phyloP scores from a whole-genome alignment of 179 eudicot genomes.

The Drosera spatulata region DNA sequence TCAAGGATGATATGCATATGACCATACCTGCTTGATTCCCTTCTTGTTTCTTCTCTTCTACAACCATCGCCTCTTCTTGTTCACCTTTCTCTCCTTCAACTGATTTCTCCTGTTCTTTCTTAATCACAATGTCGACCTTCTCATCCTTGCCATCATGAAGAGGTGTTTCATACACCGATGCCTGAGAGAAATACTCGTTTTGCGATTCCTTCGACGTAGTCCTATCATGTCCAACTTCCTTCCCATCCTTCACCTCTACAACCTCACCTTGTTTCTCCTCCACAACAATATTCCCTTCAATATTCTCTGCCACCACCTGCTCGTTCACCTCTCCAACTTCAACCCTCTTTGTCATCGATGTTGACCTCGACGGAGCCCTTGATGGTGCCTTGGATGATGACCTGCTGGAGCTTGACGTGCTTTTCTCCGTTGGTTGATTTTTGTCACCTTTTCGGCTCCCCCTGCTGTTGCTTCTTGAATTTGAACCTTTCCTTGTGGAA shows the following conservation, averaged over 20 bases:
- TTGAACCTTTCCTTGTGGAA: conserved; percentile 11
- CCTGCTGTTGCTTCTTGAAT: conserved; percentile 10
- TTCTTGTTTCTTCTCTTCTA: background rate
- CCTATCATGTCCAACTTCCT: background rate
- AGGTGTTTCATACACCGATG: background rate
- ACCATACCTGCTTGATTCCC: too few species aligned
- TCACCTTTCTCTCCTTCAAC: background rate
- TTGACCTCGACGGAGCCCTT: background rate
- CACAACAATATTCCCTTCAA: too few species aligned
- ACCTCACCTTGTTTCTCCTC: background rate
- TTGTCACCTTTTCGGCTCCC: background rate
- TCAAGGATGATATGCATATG: too few species aligned
- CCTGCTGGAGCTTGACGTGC: background rate
- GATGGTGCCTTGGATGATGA: background rate
- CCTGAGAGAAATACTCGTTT: background rate
- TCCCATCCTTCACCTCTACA: background rate
- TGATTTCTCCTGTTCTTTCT: background rate
- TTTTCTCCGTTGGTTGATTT: too few species aligned
- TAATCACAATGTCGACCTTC: background rate
- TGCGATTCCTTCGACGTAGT: background rate
- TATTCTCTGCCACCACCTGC: too few species aligned
- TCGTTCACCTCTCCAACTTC: too few species aligned
- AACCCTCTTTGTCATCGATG: background rate
- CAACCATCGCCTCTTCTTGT: background rate
- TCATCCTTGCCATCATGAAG: background rate